Evolutionary conservation across 768 basidiomycete genomes (phyloP).

Genomic region (Leccinum disarticulatum): DNA sequence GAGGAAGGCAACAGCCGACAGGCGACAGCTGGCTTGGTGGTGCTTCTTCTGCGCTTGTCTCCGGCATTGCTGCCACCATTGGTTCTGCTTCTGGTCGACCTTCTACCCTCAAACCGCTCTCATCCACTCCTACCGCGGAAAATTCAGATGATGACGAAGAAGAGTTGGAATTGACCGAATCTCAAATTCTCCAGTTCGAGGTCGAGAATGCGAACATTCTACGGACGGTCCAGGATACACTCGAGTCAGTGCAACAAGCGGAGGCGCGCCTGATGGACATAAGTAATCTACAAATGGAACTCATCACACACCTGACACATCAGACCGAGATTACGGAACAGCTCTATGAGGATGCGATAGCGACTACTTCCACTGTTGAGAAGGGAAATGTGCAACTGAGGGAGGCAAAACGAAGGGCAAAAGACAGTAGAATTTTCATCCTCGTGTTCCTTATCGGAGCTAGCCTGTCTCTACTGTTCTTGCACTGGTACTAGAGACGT

Average conservation of each 20-base stretch:
- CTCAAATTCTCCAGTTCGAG: constrained; percentile 92
- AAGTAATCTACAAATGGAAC: constrained; percentile 87
- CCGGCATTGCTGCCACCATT: constrained; percentile 59
- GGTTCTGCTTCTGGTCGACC: constrained; percentile 43
- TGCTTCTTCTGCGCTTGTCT: constrained; percentile 53
- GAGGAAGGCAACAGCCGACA: constrained; percentile 17
- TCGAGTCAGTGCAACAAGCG: constrained; percentile 88
- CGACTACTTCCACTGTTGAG: constrained; percentile 80
- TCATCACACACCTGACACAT: constrained; percentile 80
- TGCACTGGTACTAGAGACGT: constrained; percentile 79
- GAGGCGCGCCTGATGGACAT: constrained; percentile 93
- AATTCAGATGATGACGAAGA: constrained; percentile 68
- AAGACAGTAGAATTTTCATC: constrained; percentile 87
- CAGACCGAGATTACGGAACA: constrained; percentile 94
- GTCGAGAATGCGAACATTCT: constrained; percentile 87
- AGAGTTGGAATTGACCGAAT: constrained; percentile 77
- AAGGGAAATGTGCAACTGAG: constrained; percentile 89
- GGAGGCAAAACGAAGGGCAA: constrained; percentile 83
- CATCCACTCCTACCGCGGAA: constrained; percentile 36
- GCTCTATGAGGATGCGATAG: constrained; percentile 91
- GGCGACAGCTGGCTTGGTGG: constrained; percentile 61
- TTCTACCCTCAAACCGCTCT: constrained; percentile 27
- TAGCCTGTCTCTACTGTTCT: constrained; percentile 85
- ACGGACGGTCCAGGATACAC: constrained; percentile 77
- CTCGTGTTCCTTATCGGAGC: constrained; percentile 91